Base-by-base conservation (phyloP, 371 early-diverging fungal genomes). In the Rhizopus microsporus region DNA sequence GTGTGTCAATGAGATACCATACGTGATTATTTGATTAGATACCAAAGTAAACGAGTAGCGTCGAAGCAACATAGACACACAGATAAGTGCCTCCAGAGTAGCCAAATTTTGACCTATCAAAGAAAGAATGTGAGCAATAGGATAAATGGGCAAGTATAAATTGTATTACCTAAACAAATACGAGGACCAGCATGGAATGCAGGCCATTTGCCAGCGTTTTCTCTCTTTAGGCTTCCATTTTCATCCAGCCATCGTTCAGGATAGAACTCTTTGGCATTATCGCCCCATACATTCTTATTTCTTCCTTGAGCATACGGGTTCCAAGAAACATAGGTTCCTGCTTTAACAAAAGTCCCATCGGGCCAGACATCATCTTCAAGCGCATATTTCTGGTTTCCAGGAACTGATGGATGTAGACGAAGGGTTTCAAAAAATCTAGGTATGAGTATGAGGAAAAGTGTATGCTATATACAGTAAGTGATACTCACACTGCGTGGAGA, bases 381-480 rank as follows among this genome's bases (percentile, higher is more conserved):
- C 7, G 87, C 88, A 33, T 69, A 62, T 70, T 90, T 91, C 40
- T 77, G 65, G 33, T 88, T 84, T 5, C 48, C 59, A 40, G 93
- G 92, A 0, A 93, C 91, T 9, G 83, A 79, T 0, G 92, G 90
- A 65, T 87, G 80, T 7, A 90, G 67, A 12, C 91, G 80, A 5
- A 92, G 63, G 0, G 85, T 75, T 66, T 93, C 93, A 52, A 75
- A 74, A 51, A 80, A 76, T 17, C 71, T 75, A 47, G 51, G 52
- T 29, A 35, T 4, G 42, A 49, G 15, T 32, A 13, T 45, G 30
- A 9, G 7, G 15, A 31, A 47, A 16, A 42, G 7, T 8, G 23
- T 23, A 23, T 23, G 23, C 23, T 23, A 23, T 2, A 30, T 9
- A 44, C 1, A 3, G 37, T 7, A 35, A 30, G 16, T 34, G 31